Conservation (phyloP, 495 filamentous ascomycete species). For the Acidiella bohemica region DNA sequence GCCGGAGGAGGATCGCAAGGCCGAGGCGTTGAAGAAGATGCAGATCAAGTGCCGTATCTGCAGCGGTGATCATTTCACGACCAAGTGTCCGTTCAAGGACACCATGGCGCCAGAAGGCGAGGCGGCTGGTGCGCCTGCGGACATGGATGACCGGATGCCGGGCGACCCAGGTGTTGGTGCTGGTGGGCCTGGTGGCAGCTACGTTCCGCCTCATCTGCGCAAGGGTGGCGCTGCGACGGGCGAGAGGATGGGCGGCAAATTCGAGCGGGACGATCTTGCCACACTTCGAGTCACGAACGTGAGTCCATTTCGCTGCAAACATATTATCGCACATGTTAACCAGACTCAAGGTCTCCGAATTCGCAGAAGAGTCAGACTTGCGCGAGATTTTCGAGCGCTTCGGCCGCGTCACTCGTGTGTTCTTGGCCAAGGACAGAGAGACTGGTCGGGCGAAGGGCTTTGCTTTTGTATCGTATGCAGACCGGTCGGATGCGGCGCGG, state of each 20-base stretch:
- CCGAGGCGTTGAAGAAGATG: constrained; percentile 85
- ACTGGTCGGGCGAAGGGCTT: constrained; percentile 93
- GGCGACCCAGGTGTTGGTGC: constrained; percentile 31
- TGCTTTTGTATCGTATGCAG: constrained; percentile 91
- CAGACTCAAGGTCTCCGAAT: constrained; percentile 69
- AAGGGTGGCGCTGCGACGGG: constrained; percentile 45
- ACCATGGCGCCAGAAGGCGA: constrained; percentile 67
- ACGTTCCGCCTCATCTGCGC: constrained; percentile 84
- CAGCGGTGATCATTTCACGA: constrained; percentile 95
- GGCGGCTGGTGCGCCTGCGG: constrained; percentile 38
- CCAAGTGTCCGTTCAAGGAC: constrained; percentile 80
- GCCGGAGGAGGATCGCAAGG: constrained; percentile 43
- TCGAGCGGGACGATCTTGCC: constrained; percentile 89
- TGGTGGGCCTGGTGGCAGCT: constrained; percentile 55
- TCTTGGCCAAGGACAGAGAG: constrained; percentile 92
- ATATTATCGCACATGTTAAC: no score
- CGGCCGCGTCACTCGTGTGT: constrained; percentile 90
- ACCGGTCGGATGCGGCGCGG: constrained; percentile 72
- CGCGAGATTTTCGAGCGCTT: constrained; percentile 96
- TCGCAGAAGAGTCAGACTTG: constrained; percentile 88
- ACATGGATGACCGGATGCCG: constrained; percentile 37
- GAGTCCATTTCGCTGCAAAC: constrained; percentile 30
- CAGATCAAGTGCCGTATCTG: constrained; percentile 99
- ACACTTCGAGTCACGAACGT: constrained; percentile 96
- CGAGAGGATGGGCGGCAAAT: constrained; percentile 87